Conservation (phyloP, 768 basidiomycete species). For the Termitomyces sp. region DNA sequence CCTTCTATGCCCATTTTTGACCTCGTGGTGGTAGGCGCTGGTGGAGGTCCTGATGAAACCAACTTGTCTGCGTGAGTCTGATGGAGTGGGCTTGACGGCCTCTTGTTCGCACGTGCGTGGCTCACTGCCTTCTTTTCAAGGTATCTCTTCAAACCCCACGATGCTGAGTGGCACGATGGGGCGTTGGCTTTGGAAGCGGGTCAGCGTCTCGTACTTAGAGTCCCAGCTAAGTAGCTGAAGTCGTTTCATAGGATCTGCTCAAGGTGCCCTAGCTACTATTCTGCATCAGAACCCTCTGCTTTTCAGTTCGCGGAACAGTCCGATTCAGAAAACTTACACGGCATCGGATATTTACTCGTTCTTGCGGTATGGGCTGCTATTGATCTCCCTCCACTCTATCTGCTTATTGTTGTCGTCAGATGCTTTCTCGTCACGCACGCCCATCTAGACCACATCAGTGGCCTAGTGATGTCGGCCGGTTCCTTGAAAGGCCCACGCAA, state of each 20-base stretch:
- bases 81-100: constrained; percentile 1
- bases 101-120: constrained; percentile 14
- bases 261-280: constrained; percentile 68
- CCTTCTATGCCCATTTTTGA: constrained; percentile 50
- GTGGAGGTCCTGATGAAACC: constrained; percentile 87
- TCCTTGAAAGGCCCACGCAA: constrained; percentile 58
- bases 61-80: constrained; percentile 76
- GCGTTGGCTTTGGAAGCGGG: constrained; percentile 86
- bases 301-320: constrained; percentile 32
- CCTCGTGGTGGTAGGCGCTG: constrained; percentile 71
- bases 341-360: constrained; percentile 51
- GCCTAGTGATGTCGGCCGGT: constrained; percentile 81
- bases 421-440: constrained; percentile 85
- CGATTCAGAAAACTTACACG: constrained; percentile 23
- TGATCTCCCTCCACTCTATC: not conserved
- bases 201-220: constrained; percentile 22
- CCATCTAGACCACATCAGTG: constrained; percentile 86
- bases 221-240: not conserved
- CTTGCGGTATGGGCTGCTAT: constrained; percentile 32
- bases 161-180: constrained; percentile 71
- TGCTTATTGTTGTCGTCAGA: constrained; percentile 29
- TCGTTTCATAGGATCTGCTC: constrained; percentile 62
- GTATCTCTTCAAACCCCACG: constrained; percentile 79
- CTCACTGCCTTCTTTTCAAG: constrained; percentile 32
- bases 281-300: constrained; percentile 50